phyloP scores from a whole-genome alignment of 345 rosid genomes.

The Camelina hispida region DNA sequence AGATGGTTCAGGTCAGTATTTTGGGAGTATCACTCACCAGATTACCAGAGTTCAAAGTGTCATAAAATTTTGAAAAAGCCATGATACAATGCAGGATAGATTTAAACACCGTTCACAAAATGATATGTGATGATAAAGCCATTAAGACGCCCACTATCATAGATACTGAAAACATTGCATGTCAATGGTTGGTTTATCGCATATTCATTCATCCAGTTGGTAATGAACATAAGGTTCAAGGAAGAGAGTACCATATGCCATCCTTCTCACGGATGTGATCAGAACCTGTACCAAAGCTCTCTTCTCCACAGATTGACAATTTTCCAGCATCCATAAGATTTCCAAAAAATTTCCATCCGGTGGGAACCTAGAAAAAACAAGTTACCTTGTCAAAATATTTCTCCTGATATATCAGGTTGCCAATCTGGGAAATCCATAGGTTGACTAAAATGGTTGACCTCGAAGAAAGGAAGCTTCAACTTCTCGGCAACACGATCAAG shows the following conservation, averaged over 20 bases:
- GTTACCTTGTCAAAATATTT: constrained; percentile 32
- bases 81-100: not conserved
- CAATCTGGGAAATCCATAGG: not conserved
- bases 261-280: constrained; percentile 97
- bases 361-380: constrained; percentile 71
- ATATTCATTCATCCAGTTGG: constrained; percentile 12
- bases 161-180: constrained; percentile 7
- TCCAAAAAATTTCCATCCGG: constrained; percentile 98
- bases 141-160: not conserved
- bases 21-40: constrained; percentile 11
- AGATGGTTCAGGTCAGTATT: constrained; percentile 4
- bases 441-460: constrained; percentile 53
- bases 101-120: not conserved
- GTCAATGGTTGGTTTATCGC: not conserved
- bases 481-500: constrained; percentile 93
- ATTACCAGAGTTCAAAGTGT: constrained; percentile 11
- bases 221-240: constrained; percentile 3
- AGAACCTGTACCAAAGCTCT: constrained; percentile 97
- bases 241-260: constrained; percentile 80
- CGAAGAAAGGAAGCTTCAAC: constrained; percentile 81
- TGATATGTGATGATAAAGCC: not conserved
- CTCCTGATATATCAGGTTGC: not conserved
- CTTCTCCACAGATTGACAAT: constrained; percentile 94
- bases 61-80: not conserved
- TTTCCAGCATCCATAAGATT: constrained; percentile 98